Conservation (phyloP, 257 asterid species). For the Paraleonurus japonicus region DNA sequence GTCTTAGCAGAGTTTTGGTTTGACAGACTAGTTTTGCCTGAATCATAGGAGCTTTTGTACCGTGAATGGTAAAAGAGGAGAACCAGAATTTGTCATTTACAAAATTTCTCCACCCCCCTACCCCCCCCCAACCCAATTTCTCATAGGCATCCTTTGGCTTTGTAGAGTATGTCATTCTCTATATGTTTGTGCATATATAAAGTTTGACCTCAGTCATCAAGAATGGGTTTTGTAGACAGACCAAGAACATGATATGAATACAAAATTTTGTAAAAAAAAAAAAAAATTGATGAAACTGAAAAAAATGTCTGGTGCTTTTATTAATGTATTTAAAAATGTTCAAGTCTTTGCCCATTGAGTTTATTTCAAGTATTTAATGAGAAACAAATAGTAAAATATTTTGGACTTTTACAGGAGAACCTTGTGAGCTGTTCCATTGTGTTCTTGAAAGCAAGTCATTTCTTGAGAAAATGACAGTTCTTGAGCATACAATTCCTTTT, state of each 20-base stretch:
- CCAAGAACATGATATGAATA: not conserved
- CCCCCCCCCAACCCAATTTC: not conserved
- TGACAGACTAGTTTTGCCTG: not conserved
- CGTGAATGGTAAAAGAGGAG: too few species aligned
- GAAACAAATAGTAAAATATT: conserved; percentile 12
- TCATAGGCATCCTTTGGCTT: not conserved
- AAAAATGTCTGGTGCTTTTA: not conserved
- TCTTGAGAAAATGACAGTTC: conserved; percentile 93
- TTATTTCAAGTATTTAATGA: not conserved
- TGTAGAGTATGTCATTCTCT: not conserved
- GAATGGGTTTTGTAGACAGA: not conserved
- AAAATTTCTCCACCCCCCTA: not conserved
- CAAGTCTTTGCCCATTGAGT: not conserved
- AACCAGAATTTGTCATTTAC: not conserved
- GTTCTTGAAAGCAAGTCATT: conserved; percentile 98
- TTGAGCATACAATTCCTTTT: conserved; percentile 85
- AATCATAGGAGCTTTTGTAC: not conserved
- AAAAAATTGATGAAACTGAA: not conserved
- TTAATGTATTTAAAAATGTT: not conserved
- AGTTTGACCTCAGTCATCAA: not conserved
- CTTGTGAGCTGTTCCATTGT: conserved; percentile 89
- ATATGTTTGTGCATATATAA: not conserved
- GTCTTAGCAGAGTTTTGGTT: not conserved
- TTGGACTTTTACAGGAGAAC: conserved; percentile 68
- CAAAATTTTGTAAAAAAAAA: not conserved